phyloP scores from a whole-genome alignment of 1,139 yeast genomes.

The Hansenula sp. region DNA sequence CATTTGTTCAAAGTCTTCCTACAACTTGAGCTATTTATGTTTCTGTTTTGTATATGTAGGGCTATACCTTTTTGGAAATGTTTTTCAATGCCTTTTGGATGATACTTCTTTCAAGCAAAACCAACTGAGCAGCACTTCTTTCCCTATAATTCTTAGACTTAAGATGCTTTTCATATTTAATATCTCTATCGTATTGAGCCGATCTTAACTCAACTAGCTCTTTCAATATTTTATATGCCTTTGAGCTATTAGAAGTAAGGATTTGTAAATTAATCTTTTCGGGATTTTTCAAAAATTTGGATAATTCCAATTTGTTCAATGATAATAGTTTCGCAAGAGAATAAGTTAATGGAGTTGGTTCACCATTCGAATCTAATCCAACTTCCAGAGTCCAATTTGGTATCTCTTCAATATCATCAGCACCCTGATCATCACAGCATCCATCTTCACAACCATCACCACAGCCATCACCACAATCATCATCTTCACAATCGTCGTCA shows the following conservation, averaged over 20 bases:
- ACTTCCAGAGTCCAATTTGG: constrained; percentile 38
- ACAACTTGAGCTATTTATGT: too few relatives aligned
- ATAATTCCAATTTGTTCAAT: constrained; percentile 19
- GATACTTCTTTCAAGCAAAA: constrained; percentile 14
- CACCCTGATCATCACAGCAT: constrained; percentile 15
- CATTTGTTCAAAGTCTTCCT: too few relatives aligned
- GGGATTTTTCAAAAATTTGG: constrained; percentile 19
- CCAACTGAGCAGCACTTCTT: constrained; percentile 14
- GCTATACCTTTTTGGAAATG: constrained; percentile 10
- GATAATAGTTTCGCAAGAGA: constrained; percentile 33
- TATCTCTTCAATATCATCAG: constrained; percentile 22
- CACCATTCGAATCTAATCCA: constrained; percentile 32
- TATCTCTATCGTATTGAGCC: constrained; percentile 8
- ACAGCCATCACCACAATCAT: constrained; percentile 19
- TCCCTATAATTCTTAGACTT: constrained; percentile 14
- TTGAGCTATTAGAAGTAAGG: constrained; percentile 13
- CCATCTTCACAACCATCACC: constrained; percentile 19
- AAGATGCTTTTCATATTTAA: constrained; percentile 7
- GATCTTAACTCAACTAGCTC: constrained; percentile 14
- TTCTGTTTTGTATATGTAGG: too few relatives aligned
- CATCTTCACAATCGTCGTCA: constrained; percentile 21
- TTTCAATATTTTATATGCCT: constrained; percentile 15
- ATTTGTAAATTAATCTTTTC: constrained; percentile 13
- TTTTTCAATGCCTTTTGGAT: constrained; percentile 9
- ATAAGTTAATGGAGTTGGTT: constrained; percentile 35